A percentile compares a stretch with the other conserved stretches of the same genome.
Evolutionary conservation across 176 grass and related monocot genomes (phyloP).

Genomic region (Bonia amplexicaulis): DNA sequence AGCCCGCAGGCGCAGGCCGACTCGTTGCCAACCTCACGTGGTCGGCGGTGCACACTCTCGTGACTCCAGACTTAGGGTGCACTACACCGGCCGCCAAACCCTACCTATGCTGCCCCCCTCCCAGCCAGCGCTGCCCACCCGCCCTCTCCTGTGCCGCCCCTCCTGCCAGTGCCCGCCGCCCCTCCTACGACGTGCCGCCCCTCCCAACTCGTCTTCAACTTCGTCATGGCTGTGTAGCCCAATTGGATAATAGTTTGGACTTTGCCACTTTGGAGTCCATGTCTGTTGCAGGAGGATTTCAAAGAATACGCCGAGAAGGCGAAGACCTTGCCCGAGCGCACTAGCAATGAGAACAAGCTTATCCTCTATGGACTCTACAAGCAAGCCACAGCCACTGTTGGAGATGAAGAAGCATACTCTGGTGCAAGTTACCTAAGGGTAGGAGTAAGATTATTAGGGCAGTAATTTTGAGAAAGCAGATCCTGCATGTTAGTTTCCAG

Average conservation of each 20-base stretch:
- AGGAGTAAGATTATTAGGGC: slow-evolving; percentile 16
- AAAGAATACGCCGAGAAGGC: slow-evolving; percentile 59
- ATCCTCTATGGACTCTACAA: slow-evolving; percentile 81
- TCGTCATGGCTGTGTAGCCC: not conserved
- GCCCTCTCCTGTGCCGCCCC: no score
- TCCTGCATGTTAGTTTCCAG: not conserved
- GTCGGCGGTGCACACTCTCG: no score
- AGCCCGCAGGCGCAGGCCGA: no score
- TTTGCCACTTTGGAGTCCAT: not conserved
- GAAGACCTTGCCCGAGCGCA: slow-evolving; percentile 57
- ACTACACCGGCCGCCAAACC: no score
- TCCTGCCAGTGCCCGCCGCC: no score
- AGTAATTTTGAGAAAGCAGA: not conserved
- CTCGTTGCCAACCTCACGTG: no score
- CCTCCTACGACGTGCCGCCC: no score
- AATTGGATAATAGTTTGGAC: not conserved
- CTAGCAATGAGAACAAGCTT: slow-evolving; percentile 56
- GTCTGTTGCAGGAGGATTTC: slow-evolving; percentile 56
- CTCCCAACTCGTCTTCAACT: no score
- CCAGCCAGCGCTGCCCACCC: no score
- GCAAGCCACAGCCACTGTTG: slow-evolving; percentile 55
- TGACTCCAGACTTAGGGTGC: no score
- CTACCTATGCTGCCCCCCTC: no score
- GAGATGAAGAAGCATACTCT: slow-evolving; percentile 88
- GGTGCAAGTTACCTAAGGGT: slow-evolving; percentile 85